phyloP scores from a whole-genome alignment of 805 yeast genomes.

The Teunomyces stri region DNA sequence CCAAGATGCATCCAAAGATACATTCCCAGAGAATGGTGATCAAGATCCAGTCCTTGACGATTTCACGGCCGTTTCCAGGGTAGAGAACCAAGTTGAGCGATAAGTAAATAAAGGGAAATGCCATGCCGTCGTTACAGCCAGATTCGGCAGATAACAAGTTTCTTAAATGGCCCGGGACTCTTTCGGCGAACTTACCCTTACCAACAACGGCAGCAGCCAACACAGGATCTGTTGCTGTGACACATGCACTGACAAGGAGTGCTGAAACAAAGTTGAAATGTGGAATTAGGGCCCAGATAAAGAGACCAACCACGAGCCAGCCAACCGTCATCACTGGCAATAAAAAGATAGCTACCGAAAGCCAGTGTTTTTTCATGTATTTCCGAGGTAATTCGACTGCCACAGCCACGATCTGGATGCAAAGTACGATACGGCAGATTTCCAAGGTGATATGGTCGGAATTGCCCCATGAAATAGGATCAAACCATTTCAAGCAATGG shows the following conservation, averaged over 20 bases:
- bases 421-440: conserved; percentile 74
- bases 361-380: conserved; percentile 83
- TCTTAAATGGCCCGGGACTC: conserved; percentile 91
- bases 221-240: conserved; percentile 95
- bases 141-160: conserved; percentile 82
- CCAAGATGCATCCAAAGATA: conserved; percentile 72
- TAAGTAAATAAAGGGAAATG: conserved; percentile 81
- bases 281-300: conserved; percentile 76
- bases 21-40: conserved; percentile 81
- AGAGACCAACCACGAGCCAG: conserved; percentile 80
- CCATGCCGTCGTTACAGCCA: conserved; percentile 95
- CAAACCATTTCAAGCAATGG: conserved; percentile 77
- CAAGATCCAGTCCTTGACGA: conserved; percentile 77
- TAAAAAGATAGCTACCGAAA: conserved; percentile 67
- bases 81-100: conserved; percentile 68
- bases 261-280: conserved; percentile 69
- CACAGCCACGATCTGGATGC: conserved; percentile 89
- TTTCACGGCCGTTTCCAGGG: conserved; percentile 60
- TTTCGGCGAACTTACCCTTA: conserved; percentile 84
- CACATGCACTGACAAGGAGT: conserved; percentile 76
- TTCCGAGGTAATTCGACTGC: conserved; percentile 91
- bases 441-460: conserved; percentile 80
- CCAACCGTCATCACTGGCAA: conserved; percentile 90
- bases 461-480: conserved; percentile 84
- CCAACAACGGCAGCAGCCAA: conserved; percentile 95